Percentiles rank a stretch among this genome's conserved stretches.
phyloP scores from a whole-genome alignment of 805 yeast species.

The Sugiyamaella chiloensis region DNA sequence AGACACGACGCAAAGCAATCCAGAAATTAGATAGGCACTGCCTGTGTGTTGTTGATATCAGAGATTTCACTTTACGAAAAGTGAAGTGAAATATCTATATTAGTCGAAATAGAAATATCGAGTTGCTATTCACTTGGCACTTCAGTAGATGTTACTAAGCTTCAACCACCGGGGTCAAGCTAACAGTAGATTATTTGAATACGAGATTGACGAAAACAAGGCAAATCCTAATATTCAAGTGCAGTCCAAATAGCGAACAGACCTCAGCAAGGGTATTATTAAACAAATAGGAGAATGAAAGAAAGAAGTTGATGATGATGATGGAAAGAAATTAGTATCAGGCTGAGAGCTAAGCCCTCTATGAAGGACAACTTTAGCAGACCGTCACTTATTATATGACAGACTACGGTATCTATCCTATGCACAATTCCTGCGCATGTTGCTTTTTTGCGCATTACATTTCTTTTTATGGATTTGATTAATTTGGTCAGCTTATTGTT shows the following conservation, averaged over 20 bases:
- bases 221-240: too few species aligned
- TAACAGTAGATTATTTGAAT: too few species aligned
- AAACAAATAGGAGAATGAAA: background rate
- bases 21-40: too few species aligned
- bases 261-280: too few species aligned
- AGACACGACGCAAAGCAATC: too few species aligned
- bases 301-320: background rate
- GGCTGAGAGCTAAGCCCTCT: constrained; percentile 6
- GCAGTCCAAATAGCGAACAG: too few species aligned
- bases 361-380: background rate
- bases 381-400: background rate
- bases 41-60: too few species aligned
- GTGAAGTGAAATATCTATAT: too few species aligned
- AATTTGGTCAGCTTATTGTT: constrained; percentile 1
- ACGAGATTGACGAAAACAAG: too few species aligned
- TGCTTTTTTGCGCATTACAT: background rate
- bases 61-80: too few species aligned
- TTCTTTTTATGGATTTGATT: background rate
- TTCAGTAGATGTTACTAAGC: background rate
- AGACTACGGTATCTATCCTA: background rate
- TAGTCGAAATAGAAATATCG: background rate
- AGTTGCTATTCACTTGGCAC: background rate
- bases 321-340: background rate
- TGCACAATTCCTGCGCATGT: background rate
- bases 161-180: too few species aligned